Evolutionary conservation across 2,329 filamentous ascomycete genomes (phyloP), one percentile per base, ranked within the genome.

Genomic region (Fusarium sp.): DNA sequence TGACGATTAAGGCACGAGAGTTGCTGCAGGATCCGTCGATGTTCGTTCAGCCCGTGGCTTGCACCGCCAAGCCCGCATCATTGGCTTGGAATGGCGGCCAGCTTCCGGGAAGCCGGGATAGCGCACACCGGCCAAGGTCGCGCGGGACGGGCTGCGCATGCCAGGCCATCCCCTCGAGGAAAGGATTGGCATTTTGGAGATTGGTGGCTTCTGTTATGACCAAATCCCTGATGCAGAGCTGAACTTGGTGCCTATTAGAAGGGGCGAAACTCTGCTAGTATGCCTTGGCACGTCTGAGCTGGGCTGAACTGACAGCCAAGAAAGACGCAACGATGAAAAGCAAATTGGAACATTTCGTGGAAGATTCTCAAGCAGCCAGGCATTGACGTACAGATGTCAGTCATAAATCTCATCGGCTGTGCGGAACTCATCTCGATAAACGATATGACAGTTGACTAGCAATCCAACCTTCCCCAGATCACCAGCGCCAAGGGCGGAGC

Each of bases 61-160:
- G 58, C 58, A 35, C 22, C 38, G 58, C 58, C 58, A 60, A 60
- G 58, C 31, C 45, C 27, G 16, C 33, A 33, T 56, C n/a, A 56
- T 27, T 63, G 61, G 61, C 45, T 31, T 33, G 60, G 60, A 63
- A 63, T 10, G 33, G 20, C 45, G 60, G 45, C 47, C 33, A 31
- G 29, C 18, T 42, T 31, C 40, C 58, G 58, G 25, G n/a, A 22
- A 20, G 14, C 40, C 20, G 25, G 58, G 58, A 25, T 61, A 27
- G 14, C 5, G 25, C 18, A 36, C 35, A 29, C 16, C 18, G 35
- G 22, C 57, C 4, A 36, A 59, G 14, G 31, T 58, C 20, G 14
- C 40, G 20, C 40, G 20, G 40, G 20, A 27, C 42, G 22, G 20
- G 42, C 45, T 18, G 47, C 47, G 6, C 47, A 52, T 29, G 27